Base-by-base conservation (phyloP, 179 eudicot species). In the Spergularia azorica region DNA sequence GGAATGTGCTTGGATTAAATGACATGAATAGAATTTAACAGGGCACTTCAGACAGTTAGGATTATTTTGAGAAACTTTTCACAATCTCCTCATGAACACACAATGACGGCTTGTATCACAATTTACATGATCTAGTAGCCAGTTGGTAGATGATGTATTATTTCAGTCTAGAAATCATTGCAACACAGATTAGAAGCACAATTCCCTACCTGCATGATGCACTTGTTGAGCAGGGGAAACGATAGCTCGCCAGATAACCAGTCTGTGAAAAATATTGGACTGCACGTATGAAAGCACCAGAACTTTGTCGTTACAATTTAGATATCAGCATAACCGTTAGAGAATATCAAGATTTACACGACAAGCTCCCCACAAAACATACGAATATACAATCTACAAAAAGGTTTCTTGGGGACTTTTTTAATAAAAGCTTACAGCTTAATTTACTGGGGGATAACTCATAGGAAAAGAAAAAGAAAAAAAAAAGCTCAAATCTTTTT, bases 161-260 rank as follows among this genome's bases (percentile, higher is more conserved):
- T 12, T 10, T 63, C 36, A 58, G 58, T 67, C 21, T 43, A 6
- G 17, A 76, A 26, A 71, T 5, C 32, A 67, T 16, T 67, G 56
- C 74, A 59, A 64, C 46, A 17, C 17, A 8, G 20, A 14, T n/a
- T 54, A 64, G 32, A n/a, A 38, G 63, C 39, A 63, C 1, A 12
- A 70, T 50, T 54, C 4, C 71, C 18, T 63, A 71, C 64, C 71
- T 18, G 48, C 21, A 71, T 39, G 32, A 18, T 60, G 41, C 75
- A 17, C 32, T 5, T 26, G 15, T 56, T 6, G 4, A 12, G 14
- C 6, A 6, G 10, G 21, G 7, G 32, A n/a, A 36, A 17, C 51
- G 8, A 38, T 52, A n/a, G 41, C 61, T 51, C 48, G 8, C 57
- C 59, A 46, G 9, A 50, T 48, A 48, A 7, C 20, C 38, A 13